Conservation (phyloP, 1,139 yeast genomes). For the Wickerhamiella pararugosa region DNA sequence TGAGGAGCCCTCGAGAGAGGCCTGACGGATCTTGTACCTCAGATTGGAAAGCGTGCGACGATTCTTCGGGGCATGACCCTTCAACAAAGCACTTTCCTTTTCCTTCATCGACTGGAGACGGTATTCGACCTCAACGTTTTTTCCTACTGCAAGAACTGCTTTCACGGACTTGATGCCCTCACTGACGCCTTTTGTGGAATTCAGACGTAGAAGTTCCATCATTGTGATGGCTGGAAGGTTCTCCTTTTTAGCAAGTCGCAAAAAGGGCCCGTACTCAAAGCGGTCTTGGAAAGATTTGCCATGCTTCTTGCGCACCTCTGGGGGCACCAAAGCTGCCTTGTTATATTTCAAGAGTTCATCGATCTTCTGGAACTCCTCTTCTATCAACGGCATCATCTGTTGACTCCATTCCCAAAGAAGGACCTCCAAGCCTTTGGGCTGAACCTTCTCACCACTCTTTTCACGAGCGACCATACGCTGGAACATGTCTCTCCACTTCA, state of each 20-base stretch:
- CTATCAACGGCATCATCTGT: constrained; percentile 51
- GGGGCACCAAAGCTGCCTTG: constrained; percentile 11
- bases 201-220: constrained; percentile 59
- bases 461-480: constrained; percentile 47
- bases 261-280: constrained; percentile 62
- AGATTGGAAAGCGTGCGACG: constrained; percentile 3
- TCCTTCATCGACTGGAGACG: constrained; percentile 22
- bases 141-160: constrained; percentile 69
- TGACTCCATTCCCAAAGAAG: constrained; percentile 67
- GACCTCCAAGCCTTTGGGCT: constrained; percentile 50
- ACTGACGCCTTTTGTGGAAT: constrained; percentile 61
- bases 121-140: constrained; percentile 73
- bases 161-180: constrained; percentile 80
- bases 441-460: constrained; percentile 33
- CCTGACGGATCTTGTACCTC: constrained; percentile 11
- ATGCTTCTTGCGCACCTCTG: constrained; percentile 10
- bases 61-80: background rate
- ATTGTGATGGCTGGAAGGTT: constrained; percentile 75
- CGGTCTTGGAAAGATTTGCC: constrained; percentile 32
- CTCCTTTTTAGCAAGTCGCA: constrained; percentile 56
- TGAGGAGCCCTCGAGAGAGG: constrained; percentile 22
- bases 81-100: constrained; percentile 7
- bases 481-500: constrained; percentile 75
- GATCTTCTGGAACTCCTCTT: constrained; percentile 41
- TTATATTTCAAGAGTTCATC: constrained; percentile 16